Conservation (phyloP, 179 eudicot genomes). For the Silene coronaria region DNA sequence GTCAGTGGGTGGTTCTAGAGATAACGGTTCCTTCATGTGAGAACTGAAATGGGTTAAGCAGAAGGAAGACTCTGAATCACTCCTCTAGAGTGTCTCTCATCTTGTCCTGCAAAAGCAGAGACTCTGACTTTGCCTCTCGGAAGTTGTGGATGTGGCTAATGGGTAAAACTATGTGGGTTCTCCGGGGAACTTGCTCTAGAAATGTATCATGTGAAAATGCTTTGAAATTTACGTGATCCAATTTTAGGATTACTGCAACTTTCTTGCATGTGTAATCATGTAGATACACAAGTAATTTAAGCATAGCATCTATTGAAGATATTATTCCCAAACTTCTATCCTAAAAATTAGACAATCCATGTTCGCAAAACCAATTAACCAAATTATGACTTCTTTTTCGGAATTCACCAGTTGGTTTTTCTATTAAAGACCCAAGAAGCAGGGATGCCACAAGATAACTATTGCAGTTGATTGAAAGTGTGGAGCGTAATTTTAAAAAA, state of each 20-base stretch:
- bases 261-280: neutral
- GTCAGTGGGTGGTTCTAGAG: neutral
- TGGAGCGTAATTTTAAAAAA: neutral
- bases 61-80: neutral
- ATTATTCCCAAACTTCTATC: neutral
- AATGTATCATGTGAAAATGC: neutral
- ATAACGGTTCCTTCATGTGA: neutral
- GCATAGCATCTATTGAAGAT: neutral
- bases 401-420: neutral
- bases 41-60: neutral
- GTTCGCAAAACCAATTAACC: neutral
- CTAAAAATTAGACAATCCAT: neutral
- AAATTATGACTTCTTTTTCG: neutral
- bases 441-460: neutral
- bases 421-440: neutral
- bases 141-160: conserved; percentile 3
- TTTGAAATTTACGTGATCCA: neutral
- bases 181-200: neutral
- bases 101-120: neutral
- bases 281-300: neutral
- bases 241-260: neutral
- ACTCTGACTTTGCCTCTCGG: neutral
- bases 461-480: neutral
- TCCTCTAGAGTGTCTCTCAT: neutral
- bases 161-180: neutral